A percentile compares a stretch with the other conserved stretches of the same genome.
phyloP scores from a whole-genome alignment of 2,329 filamentous ascomycete species.

The Botrytis porri region DNA sequence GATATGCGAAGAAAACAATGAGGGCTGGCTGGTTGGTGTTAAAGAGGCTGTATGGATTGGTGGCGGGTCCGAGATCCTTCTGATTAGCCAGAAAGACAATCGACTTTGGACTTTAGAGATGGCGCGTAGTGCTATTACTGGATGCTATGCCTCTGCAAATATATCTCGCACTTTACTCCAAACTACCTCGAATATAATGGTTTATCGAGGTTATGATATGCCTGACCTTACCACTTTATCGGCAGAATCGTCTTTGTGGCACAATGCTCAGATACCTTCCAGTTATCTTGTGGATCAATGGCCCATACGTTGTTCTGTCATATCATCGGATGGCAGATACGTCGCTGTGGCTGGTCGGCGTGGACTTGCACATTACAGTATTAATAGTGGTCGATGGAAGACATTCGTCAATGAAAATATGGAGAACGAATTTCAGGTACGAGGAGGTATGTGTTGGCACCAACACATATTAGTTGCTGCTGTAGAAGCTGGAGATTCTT shows the following conservation, averaged over 20 bases:
- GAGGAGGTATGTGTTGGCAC: slow-evolving; percentile 98
- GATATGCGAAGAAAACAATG: slow-evolving; percentile 64
- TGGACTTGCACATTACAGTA: slow-evolving; percentile 91
- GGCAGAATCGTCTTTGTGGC: slow-evolving; percentile 91
- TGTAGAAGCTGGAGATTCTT: slow-evolving; percentile 78
- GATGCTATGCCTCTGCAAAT: slow-evolving; percentile 89
- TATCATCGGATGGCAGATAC: slow-evolving; percentile 90
- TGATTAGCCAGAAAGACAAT: slow-evolving; percentile 69
- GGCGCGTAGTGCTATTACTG: slow-evolving; percentile 87
- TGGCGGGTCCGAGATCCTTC: slow-evolving; percentile 79
- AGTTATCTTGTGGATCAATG: slow-evolving; percentile 87
- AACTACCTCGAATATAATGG: slow-evolving; percentile 81
- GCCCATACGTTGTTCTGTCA: slow-evolving; percentile 83
- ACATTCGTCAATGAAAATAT: slow-evolving; percentile 77
- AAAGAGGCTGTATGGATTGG: slow-evolving; percentile 81
- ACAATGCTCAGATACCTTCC: slow-evolving; percentile 81
- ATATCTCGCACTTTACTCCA: slow-evolving; percentile 85
- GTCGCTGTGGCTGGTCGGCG: slow-evolving; percentile 92
- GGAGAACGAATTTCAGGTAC: slow-evolving; percentile 88
- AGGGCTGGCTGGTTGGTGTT: slow-evolving; percentile 82
- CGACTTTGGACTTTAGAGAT: slow-evolving; percentile 87
- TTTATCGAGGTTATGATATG: slow-evolving; percentile 90
- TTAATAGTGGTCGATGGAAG: slow-evolving; percentile 93
- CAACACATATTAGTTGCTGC: slow-evolving; percentile 92
- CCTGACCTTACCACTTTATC: slow-evolving; percentile 89